phyloP scores from a whole-genome alignment of 2,329 filamentous ascomycete species.

The Dothistroma septosporum region DNA sequence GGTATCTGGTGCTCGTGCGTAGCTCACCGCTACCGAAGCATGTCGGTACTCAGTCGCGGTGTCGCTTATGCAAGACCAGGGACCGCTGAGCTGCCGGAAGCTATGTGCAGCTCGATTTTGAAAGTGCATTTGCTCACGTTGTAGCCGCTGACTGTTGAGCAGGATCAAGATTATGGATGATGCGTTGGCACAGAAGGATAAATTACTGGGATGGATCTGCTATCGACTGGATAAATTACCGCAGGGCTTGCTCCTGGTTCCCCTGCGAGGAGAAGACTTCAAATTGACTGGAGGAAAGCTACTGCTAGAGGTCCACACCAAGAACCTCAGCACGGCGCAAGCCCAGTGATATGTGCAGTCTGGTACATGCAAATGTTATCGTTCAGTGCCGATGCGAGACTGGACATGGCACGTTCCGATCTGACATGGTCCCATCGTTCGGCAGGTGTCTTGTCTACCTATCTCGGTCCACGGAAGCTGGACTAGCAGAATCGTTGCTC shows the following conservation, averaged over 20 bases:
- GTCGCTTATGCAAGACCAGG: background rate
- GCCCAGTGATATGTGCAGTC: background rate
- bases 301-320: constrained; percentile 51
- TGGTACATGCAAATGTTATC: background rate
- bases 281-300: constrained; percentile 63
- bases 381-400: background rate
- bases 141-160: constrained; percentile 8
- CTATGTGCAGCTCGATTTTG: background rate
- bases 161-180: constrained; percentile 86
- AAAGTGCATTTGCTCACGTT: background rate
- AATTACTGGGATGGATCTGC: constrained; percentile 82
- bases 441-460: background rate
- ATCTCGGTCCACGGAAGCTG: background rate
- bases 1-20: constrained; percentile 9
- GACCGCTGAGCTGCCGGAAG: background rate
- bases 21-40: constrained; percentile 6
- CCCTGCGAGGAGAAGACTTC: constrained; percentile 67
- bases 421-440: background rate
- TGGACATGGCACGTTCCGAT: background rate
- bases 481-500: background rate
- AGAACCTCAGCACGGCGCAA: background rate
- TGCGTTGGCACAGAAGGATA: constrained; percentile 62
- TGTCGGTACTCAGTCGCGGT: background rate
- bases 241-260: constrained; percentile 72
- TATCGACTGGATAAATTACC: constrained; percentile 77